Evolutionary conservation across 1,139 yeast genomes (phyloP).

Genomic region (Kurtzmaniella quercitrusa): DNA sequence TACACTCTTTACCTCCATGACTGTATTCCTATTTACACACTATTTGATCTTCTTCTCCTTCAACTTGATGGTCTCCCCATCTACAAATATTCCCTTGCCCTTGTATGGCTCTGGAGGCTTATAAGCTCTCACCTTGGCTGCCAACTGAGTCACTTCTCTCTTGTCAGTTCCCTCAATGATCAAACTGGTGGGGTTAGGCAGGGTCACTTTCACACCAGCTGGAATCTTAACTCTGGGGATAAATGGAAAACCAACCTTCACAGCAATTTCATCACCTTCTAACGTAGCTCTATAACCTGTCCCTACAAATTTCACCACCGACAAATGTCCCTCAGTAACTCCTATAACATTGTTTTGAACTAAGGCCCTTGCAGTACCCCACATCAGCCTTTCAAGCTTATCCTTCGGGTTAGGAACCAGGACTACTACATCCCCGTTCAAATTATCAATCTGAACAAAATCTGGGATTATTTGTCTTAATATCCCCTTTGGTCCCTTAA

Average conservation of each 20-base stretch:
- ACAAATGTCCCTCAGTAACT: constrained; percentile 87
- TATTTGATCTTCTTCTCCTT: constrained; percentile 92
- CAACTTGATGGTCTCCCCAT: constrained; percentile 83
- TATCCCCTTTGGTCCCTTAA: constrained; percentile 79
- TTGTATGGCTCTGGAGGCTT: constrained; percentile 98
- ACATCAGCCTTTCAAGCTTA: constrained; percentile 77
- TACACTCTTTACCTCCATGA: no score
- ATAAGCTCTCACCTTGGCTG: constrained; percentile 80
- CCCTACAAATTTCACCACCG: constrained; percentile 87
- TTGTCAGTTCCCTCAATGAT: constrained; percentile 84
- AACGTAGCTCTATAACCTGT: constrained; percentile 91
- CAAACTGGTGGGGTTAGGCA: constrained; percentile 87
- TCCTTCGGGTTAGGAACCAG: constrained; percentile 52
- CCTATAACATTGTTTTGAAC: constrained; percentile 79
- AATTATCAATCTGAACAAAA: constrained; percentile 48
- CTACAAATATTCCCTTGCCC: constrained; percentile 95
- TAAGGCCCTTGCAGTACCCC: constrained; percentile 91
- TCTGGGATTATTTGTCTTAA: constrained; percentile 65
- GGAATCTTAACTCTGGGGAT: constrained; percentile 81
- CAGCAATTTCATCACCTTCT: constrained; percentile 57
- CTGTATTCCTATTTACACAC: constrained; percentile 6
- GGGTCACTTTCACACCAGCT: constrained; percentile 62
- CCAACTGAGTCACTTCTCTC: constrained; percentile 83
- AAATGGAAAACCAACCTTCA: constrained; percentile 69
- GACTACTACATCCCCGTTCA: constrained; percentile 43